Percentiles rank a stretch among this genome's conserved stretches.
Conservation (phyloP, 169 alveolate species). For the Plasmodium cynomolgi region DNA sequence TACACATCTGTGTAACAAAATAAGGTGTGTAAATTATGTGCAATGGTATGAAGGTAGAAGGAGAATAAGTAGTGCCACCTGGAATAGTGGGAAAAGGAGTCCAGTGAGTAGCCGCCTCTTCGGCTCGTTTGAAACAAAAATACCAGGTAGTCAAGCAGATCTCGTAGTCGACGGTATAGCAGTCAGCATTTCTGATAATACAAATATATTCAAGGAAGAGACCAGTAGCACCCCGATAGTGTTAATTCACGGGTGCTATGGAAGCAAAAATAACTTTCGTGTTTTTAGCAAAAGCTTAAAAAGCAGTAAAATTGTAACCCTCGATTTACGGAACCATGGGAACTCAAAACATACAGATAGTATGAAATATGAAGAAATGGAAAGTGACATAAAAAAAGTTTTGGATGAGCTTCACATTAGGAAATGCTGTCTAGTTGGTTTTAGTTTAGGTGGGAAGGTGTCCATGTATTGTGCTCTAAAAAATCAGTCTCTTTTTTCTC, state of each 20-base stretch:
- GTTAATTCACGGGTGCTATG: constrained; percentile 70
- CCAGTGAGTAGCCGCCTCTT: neutral
- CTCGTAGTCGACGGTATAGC: constrained; percentile 35
- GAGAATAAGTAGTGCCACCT: neutral
- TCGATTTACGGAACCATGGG: constrained; percentile 72
- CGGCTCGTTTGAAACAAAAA: constrained; percentile 6
- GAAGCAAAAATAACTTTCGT: constrained; percentile 43
- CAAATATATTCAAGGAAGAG: constrained; percentile 52
- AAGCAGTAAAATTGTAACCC: constrained; percentile 46
- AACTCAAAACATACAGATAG: constrained; percentile 55
- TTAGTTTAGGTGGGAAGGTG: constrained; percentile 71
- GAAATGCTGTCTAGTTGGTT: constrained; percentile 66
- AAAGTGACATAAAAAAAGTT: constrained; percentile 55
- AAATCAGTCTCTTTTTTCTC: constrained; percentile 34
- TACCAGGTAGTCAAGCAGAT: constrained; percentile 1
- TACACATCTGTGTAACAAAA: neutral
- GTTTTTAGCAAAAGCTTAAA: constrained; percentile 41
- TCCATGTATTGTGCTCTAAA: constrained; percentile 70
- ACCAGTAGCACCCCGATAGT: constrained; percentile 28
- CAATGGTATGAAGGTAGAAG: neutral
- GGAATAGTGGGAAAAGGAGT: neutral
- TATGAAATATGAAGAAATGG: constrained; percentile 64
- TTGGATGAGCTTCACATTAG: constrained; percentile 23
- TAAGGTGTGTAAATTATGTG: neutral
- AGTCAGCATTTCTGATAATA: constrained; percentile 24